Evolutionary conservation across 495 filamentous ascomycete species (phyloP), one percentile per base, ranked within the genome.

Genomic region (Parachaetomium inaequale): DNA sequence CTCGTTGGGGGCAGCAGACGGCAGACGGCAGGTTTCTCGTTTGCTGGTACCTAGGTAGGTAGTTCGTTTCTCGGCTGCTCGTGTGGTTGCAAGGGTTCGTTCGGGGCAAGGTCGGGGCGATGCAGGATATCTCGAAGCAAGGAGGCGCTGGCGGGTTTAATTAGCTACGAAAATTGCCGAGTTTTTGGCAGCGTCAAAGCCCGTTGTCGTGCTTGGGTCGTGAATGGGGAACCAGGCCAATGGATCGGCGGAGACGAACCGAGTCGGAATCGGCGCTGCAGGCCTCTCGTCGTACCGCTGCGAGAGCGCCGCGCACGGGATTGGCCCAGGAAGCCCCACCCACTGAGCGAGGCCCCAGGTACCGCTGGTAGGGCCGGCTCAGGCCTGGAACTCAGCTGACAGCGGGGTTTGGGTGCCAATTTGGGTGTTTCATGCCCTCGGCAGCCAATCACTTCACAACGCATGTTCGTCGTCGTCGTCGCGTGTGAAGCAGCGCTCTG

Each of bases 291-390:
- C 47, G 45, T 36, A 32, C 25, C 8, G 21, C 53, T 32, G n/a
- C 28, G 19, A 25, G 45, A 26, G 42, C 15, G 50, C 36, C 2
- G 42, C 32, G 19, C n/a, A 43, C 55, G 43, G 49, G 62, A 64
- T 65, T 65, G 52, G 58, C 49, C 28, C 63, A 65, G 57, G 45
- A 29, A 23, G 26, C n/a, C 52, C 63, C 63, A 61, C 63, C 57
- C 58, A 38, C 52, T 61, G 57, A 57, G 55, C 55, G 55, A 59
- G 31, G 12, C 50, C 11, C 31, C 15, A 51, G 28, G 42, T 58
- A 31, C 45, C 32, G 40, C 42, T 58, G 40, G 36, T 38, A 40
- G 19, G 7, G n/a, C 25, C 1, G 15, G 1, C 5, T 1, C 19
- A 15, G 21, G 32, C 53, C 21, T 23, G 28, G 40, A 45, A 38